A percentile compares a stretch with the other conserved stretches of the same genome.
Evolutionary conservation across 2,329 filamentous ascomycete genomes (phyloP).

Genomic region (Fusarium sp.): DNA sequence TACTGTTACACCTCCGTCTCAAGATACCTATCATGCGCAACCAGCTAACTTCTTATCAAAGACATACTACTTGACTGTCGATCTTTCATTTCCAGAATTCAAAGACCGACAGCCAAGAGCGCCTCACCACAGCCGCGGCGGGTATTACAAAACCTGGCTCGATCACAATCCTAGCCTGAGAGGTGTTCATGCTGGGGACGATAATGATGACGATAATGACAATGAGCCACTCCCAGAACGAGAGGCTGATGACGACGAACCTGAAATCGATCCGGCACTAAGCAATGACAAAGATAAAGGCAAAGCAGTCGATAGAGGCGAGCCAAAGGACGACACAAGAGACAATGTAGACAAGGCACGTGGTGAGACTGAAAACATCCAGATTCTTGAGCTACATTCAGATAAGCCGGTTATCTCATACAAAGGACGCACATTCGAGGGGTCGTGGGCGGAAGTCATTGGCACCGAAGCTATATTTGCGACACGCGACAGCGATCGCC

Average conservation of each 20-base stretch:
- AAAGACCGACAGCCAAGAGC: slow-evolving; percentile 55
- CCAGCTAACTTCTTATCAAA: slow-evolving; percentile 43
- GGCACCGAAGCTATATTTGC: slow-evolving; percentile 85
- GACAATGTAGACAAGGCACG: slow-evolving; percentile 29
- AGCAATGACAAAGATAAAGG: slow-evolving; percentile 35
- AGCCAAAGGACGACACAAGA: slow-evolving; percentile 11
- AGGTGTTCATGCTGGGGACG: slow-evolving; percentile 15
- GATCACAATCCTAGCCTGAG: slow-evolving; percentile 43
- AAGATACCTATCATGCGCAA: not conserved
- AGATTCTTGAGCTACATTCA: slow-evolving; percentile 85
- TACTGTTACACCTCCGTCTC: slow-evolving; percentile 33
- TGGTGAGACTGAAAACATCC: slow-evolving; percentile 59
- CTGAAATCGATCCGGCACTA: slow-evolving; percentile 39
- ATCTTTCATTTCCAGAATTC: slow-evolving; percentile 69
- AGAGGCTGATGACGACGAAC: slow-evolving; percentile 47
- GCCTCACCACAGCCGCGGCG: slow-evolving; percentile 52
- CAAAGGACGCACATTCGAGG: slow-evolving; percentile 79
- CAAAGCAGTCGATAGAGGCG: slow-evolving; percentile 20
- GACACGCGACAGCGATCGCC: slow-evolving; percentile 59
- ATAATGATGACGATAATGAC: slow-evolving; percentile 46
- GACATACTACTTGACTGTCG: slow-evolving; percentile 72
- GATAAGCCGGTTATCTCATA: slow-evolving; percentile 81
- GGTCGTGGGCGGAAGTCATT: slow-evolving; percentile 82
- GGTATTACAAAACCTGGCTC: slow-evolving; percentile 57
- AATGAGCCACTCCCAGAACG: slow-evolving; percentile 47